A percentile compares a stretch with the other conserved stretches of the same genome.
phyloP scores from a whole-genome alignment of 2,329 filamentous ascomycete species.

The Fusarium nisikadoi region DNA sequence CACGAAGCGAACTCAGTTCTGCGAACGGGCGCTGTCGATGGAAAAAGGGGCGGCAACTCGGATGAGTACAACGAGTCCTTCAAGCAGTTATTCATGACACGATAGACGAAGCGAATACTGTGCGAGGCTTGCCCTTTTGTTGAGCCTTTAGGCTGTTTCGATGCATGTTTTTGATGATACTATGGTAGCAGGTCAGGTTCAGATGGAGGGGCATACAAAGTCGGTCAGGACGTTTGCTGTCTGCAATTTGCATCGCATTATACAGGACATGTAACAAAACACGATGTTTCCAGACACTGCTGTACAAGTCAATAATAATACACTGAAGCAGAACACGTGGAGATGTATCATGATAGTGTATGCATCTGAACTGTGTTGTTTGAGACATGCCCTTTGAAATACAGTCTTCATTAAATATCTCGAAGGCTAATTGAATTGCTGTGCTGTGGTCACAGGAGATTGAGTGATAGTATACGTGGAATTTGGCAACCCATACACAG shows the following conservation, averaged over 20 bases:
- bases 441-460: background rate
- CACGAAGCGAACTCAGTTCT: conserved; percentile 26
- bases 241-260: conserved; percentile 37
- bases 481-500: background rate
- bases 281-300: conserved; percentile 34
- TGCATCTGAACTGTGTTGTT: background rate
- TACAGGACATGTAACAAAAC: conserved; percentile 38
- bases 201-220: conserved; percentile 30
- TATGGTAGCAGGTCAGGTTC: conserved; percentile 22
- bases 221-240: conserved; percentile 20
- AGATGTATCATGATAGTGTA: background rate
- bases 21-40: conserved; percentile 28
- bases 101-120: conserved; percentile 5
- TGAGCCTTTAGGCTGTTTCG: conserved; percentile 9
- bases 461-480: background rate
- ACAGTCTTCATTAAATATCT: background rate
- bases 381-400: background rate
- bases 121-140: background rate
- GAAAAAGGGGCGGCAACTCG: background rate
- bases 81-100: conserved; percentile 6
- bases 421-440: background rate
- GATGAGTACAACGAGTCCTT: conserved; percentile 7
- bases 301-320: conserved; percentile 32
- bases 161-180: conserved; percentile 6
- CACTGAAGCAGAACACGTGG: background rate